These are phyloP conservation scores for Paramecium sexaurelia DNA, from an alignment of 73 alveolate species.

Conservation along the genomic window DNA sequence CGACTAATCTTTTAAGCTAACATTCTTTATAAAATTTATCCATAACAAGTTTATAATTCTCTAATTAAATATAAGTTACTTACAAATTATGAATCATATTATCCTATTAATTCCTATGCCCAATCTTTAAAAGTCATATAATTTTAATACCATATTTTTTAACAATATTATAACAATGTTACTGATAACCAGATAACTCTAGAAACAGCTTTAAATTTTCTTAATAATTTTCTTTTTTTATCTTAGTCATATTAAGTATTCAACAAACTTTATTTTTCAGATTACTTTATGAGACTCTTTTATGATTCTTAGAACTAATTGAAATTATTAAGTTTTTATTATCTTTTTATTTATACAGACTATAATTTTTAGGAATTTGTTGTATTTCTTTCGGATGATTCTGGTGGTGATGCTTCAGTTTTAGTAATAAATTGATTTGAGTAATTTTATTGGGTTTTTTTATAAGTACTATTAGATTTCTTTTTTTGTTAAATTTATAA, in stretches of 20 bases:
- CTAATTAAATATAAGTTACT: background rate
- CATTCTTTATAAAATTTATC: slow-evolving; percentile 1
- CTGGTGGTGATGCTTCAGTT: background rate
- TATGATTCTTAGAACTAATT: background rate
- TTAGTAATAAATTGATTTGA: background rate
- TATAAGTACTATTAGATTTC: background rate
- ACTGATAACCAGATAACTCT: background rate
- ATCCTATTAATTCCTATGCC: background rate
- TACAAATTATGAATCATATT: background rate
- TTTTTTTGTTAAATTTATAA: background rate
- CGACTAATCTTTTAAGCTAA: background rate
- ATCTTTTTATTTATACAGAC: background rate
- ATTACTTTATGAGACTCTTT: background rate
- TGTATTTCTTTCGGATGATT: background rate
- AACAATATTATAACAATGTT: background rate
- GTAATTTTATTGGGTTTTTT: background rate
- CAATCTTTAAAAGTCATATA: slow-evolving; percentile 5
- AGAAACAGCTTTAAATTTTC: background rate
- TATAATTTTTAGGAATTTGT: background rate
- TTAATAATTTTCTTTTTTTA: background rate
- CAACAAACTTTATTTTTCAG: background rate
- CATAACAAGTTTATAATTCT: background rate
- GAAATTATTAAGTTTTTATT: background rate
- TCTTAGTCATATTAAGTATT: background rate
- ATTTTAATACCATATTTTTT: background rate